Percentiles rank a stretch among this genome's conserved stretches.
Evolutionary conservation across 73 alveolate genomes (phyloP).

Genomic region (Paramecium primaurelia): DNA sequence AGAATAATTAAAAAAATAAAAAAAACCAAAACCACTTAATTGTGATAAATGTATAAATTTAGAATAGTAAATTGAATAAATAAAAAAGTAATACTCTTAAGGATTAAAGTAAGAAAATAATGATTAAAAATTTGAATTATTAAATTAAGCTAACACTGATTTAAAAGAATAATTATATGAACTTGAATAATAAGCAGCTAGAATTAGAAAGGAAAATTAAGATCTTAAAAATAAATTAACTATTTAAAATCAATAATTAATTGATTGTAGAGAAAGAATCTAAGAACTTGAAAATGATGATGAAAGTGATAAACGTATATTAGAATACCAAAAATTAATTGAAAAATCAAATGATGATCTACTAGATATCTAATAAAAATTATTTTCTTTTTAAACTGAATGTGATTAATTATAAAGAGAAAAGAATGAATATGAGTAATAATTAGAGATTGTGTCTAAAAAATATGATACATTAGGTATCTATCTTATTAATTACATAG

Average conservation of each 20-base stretch:
- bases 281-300: background rate
- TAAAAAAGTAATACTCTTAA: background rate
- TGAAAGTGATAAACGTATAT: background rate
- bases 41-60: background rate
- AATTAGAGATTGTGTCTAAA: background rate
- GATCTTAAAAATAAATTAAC: background rate
- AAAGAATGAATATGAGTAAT: background rate
- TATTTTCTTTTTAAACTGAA: background rate
- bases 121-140: background rate
- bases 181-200: background rate
- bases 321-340: background rate
- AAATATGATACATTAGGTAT: conserved; percentile 41
- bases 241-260: background rate
- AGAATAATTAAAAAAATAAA: background rate
- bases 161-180: background rate
- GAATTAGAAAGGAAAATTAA: background rate
- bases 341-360: background rate
- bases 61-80: background rate
- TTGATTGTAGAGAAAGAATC: conserved; percentile 22
- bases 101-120: background rate
- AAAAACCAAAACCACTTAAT: background rate
- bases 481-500: background rate
- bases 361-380: background rate
- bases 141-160: background rate
- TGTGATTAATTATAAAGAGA: background rate